Evolutionary conservation across 495 filamentous ascomycete species (phyloP).

Genomic region (Penicillium steckii): DNA sequence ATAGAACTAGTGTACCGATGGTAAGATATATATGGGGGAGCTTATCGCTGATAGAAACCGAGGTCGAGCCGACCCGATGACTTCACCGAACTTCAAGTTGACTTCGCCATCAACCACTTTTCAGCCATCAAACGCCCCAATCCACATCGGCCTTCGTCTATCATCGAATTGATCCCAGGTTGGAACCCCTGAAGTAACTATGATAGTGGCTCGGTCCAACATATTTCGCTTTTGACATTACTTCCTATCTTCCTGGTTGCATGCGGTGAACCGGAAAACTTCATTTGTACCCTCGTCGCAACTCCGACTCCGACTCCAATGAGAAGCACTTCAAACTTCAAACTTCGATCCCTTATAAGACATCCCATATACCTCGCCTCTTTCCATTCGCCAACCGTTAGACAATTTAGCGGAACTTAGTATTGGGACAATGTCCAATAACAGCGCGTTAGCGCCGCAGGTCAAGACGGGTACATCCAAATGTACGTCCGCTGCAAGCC

Average conservation of each 20-base stretch:
- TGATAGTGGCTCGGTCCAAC: too few species aligned
- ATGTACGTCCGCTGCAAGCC: slow-evolving; percentile 18
- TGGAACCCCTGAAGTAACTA: too few species aligned
- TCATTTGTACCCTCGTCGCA: slow-evolving; percentile 1
- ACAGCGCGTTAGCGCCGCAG: slow-evolving; percentile 32
- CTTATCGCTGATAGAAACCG: not conserved
- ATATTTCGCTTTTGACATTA: not conserved
- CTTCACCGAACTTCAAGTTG: not conserved
- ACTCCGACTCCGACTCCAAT: not conserved
- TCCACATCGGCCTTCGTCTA: not conserved
- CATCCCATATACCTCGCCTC: not conserved
- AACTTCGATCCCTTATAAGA: not conserved
- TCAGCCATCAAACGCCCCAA: too few species aligned
- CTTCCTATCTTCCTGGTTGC: not conserved
- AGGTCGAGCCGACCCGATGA: not conserved
- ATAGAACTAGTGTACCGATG: too few species aligned
- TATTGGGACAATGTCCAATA: slow-evolving; percentile 33
- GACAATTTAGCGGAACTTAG: slow-evolving; percentile 1
- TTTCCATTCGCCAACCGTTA: not conserved
- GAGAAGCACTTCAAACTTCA: too few species aligned
- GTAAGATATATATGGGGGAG: not conserved
- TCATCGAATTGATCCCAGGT: not conserved
- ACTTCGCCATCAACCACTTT: not conserved
- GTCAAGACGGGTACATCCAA: slow-evolving; percentile 34
- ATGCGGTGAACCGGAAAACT: slow-evolving; percentile 8